Base-by-base conservation (phyloP, 345 rosid genomes). In the Gossypium mustelinum region DNA sequence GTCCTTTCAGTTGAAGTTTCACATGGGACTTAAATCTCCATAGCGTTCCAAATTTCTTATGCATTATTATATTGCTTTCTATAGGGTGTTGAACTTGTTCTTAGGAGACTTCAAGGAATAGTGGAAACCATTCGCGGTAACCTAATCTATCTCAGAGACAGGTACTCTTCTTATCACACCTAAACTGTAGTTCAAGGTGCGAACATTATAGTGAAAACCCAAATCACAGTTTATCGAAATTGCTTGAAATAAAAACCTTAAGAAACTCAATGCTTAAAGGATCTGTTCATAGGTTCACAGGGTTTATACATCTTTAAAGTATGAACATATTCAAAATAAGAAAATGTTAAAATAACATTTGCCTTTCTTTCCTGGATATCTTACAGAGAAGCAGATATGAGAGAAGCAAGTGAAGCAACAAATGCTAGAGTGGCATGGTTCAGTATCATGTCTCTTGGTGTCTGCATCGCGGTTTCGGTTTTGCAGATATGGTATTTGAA, bases 41-140 rank as follows among this genome's bases (percentile, higher is more conserved):
- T 25, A 5, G 1, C 44, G 14, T 14, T 25, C 58, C 43, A 72
- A 72, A 18, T 45, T 72, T 9, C 41, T 41, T 76, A 73, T 34
- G 73, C 59, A 50, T 51, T 45, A 45, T 20, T 29, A 11, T 11
- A 58, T 56, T 73, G 70, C 22, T 51, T 2, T 73, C 70, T 52
- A 41, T 73, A 94, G 98, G 99, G 99, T 66, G 96, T 95, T 68
- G 98, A 91, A 79, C 91, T 95, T 65, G 88, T 89, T 81, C 78
- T 95, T 58, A 87, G 77, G 84, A 91, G 85, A 79, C 98, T 95
- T 17, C 91, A 84, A 55, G 98, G 87, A 55, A 61, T 77, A 44
- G 94, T 91, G 66, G 81, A 90, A 52, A 78, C 90, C 25, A 90
- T 95, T 65, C 94, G 79, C 39, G 86, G 84, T 41, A 87, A 89